Base-by-base conservation (phyloP, 176 grass and related monocot genomes). In the Aegilops tauschii region DNA sequence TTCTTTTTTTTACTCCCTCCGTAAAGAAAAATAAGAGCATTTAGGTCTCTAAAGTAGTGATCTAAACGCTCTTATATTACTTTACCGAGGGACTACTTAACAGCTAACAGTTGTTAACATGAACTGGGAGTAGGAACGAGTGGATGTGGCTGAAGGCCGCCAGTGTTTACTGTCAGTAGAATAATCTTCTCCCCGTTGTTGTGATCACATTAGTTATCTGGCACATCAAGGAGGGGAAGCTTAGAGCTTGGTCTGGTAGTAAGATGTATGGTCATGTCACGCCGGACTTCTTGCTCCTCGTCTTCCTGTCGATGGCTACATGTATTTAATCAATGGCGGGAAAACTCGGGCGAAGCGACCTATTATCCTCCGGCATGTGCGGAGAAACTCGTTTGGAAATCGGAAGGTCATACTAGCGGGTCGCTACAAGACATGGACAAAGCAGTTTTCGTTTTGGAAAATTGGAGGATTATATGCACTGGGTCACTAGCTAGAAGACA, bases 61-160 rank as follows among this genome's bases (percentile, higher is more conserved):
- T 25, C 23, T 25, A 25, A 25, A 5, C 35, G 35, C 1, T 36
- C 1, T 36, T 36, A 36, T 36, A 36, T 36, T 36, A 36, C 7
- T 6, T 1, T 6, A 7, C 6, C 1, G 6, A 36, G 1, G 35
- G 35, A 36, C 6, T 36, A 36, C 35, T 34, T 35, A 13, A 11
- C 61, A 25, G n/a, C 12, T 62, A 25, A 62, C 61, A 27, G 61
- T 62, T 25, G 8, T 40, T 10, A 44, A 45, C 42, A 4, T 3
- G 3, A 1, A 45, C 42, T 12, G 40, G 1, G 42, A 45, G 42
- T 45, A 9, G 17, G 39, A 20, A 47, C 16, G 13, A 16, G 44
- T 36, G 34, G 75, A 76, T 82, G 81, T 69, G 69, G 69, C 28
- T 84, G 61, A 91, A 62, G 61, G 61, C 81, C 35, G 61, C 29